A percentile compares a stretch with the other conserved stretches of the same genome.
phyloP scores from a whole-genome alignment of 1,139 yeast genomes.

The Lodderomyces pseudojiufengensis region DNA sequence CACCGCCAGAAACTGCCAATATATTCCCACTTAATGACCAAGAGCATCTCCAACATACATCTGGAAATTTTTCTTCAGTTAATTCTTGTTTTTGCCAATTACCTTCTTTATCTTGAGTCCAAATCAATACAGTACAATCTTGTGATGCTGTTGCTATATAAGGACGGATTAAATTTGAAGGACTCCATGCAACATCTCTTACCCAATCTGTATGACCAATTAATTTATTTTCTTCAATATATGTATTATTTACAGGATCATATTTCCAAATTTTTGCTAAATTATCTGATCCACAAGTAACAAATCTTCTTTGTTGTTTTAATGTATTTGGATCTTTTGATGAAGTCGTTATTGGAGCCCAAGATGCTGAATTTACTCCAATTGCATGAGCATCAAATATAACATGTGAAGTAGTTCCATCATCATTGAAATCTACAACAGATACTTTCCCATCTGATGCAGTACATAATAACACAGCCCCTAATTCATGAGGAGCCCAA shows the following conservation, averaged over 20 bases:
- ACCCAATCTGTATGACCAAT: slow-evolving; percentile 98
- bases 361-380: slow-evolving; percentile 90
- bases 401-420: slow-evolving; percentile 71
- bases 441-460: slow-evolving; percentile 93
- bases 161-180: slow-evolving; percentile 78
- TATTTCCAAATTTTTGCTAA: slow-evolving; percentile 87
- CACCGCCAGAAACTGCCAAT: slow-evolving; percentile 94
- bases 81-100: slow-evolving; percentile 80
- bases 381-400: slow-evolving; percentile 81
- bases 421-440: slow-evolving; percentile 86
- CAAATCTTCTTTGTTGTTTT: slow-evolving; percentile 55
- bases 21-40: slow-evolving; percentile 97
- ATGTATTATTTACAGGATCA: slow-evolving; percentile 54
- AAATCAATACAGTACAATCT: slow-evolving; percentile 89
- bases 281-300: slow-evolving; percentile 94
- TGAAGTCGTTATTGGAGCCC: slow-evolving; percentile 74
- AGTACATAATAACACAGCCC: slow-evolving; percentile 85
- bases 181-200: slow-evolving; percentile 98
- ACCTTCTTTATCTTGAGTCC: slow-evolving; percentile 73
- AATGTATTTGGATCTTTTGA: slow-evolving; percentile 29
- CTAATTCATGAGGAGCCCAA: slow-evolving; percentile 98
- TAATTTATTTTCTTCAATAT: slow-evolving; percentile 69
- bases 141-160: slow-evolving; percentile 98
- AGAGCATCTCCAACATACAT: slow-evolving; percentile 96
- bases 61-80: slow-evolving; percentile 83